Evolutionary conservation across 495 filamentous ascomycete genomes (phyloP), one percentile per base, ranked within the genome.

Genomic region (Wilcoxina mikolae): DNA sequence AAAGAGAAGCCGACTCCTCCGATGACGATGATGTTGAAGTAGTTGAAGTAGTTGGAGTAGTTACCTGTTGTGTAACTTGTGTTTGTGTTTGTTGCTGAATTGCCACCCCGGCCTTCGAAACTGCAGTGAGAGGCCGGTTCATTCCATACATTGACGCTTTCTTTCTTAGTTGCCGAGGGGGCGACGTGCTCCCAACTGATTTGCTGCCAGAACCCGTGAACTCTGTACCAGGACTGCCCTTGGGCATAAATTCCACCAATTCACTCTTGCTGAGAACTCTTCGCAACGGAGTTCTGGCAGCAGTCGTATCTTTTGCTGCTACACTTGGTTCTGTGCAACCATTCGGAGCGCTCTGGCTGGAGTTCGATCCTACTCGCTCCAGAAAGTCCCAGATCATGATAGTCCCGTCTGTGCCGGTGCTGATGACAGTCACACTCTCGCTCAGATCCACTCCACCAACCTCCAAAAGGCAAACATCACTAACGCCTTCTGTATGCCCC

Each of bases 401-500:
- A 2, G 85, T 83, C 18, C 85, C 85, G 66, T 94, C 87, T 17
- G 84, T 78, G 17, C 86, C 87, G 26, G 84, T 82, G 56, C 81
- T 87, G 35, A 91, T 74, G 42, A 90, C 65, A 45, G 70, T 79
- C 47, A 69, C 67, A 35, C 61, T 51, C 3, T 47, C 28, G 17
- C 60, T 39, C 31, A 69, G 71, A 3, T 68, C 63, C 7, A 77
- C 69, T 0, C 74, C 68, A 2, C 70, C 70, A 11, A 59, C 56
- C 57, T 86, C 82, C 3, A 94, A 60, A 11, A 95, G 66, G n/a
- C 79, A 73, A 33, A 89, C 75, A 63, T 83, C 88, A 39, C 85
- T 91, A 39, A 96, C 81, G 39, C 87, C 83, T 63, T 94, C 88
- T 0, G 86, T 93, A 64, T 98, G 91, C 12, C 91, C 93, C 75